Evolutionary conservation across 768 basidiomycete species (phyloP), one percentile per base, ranked within the genome.

Genomic region (Suillus alpinus): DNA sequence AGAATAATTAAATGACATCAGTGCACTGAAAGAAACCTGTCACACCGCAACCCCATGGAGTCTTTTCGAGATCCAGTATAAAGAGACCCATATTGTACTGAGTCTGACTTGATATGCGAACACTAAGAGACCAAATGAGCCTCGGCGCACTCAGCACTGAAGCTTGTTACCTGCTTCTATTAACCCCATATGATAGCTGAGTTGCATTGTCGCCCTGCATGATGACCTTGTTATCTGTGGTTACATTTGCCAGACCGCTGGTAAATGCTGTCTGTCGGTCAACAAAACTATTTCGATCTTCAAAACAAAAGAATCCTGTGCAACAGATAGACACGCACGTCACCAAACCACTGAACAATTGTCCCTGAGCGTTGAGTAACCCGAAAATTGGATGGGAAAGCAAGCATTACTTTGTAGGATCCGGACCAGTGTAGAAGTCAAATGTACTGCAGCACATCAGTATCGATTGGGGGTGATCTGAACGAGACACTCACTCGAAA

Each of bases 41-140:
- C 83, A 59, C 76, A 85, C 92, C 92, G 75, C 94, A 96, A 58
- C 94, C 94, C 85, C 88, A 92, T 0, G 94, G 94, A 51, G 93
- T 92, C 72, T 83, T 86, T 60, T 88, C 85, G 34, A 92, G 79
- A 69, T 96, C 94, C 29, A 95, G 78, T 61, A 96, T 82, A 69
- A 95, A 93, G 23, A 96, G 77, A 34, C 94, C 94, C 10, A 87
- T 85, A 62, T 85, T 89, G 69, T 91, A 92, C 50, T 76, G 69
- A 7, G 80, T 77, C 41, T 80, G 68, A 64, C 86, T 88, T 50
- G 84, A 85, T 71, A 96, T 86, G 49, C 94, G 87, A 60, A 96
- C 88, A 65, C 94, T 91, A 60, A 12, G 26, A 43, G 36, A 57
- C 9, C 49, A 4, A 36, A 18, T 55, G 7, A 46, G n/a, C 18